Conservation (phyloP, 139 green algal species). For the Pseudopediastrum boryanum region DNA sequence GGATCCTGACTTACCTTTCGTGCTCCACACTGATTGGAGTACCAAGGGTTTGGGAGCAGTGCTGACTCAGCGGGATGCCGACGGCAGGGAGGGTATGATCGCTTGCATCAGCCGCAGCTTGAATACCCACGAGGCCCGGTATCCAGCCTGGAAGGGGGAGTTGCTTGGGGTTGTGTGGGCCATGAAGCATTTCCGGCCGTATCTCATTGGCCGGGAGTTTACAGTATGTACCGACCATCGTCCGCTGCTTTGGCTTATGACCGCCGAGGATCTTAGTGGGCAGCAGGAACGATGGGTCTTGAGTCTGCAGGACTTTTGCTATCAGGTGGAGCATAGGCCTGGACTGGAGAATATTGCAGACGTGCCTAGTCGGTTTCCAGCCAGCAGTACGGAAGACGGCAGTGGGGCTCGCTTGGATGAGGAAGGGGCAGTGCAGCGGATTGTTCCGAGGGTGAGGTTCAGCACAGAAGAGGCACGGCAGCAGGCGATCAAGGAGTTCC, state of each 20-base stretch:
- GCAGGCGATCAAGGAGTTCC: no score
- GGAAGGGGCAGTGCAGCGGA: no score
- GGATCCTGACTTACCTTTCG: background rate
- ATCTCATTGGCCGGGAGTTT: constrained; percentile 34
- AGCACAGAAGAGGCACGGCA: no score
- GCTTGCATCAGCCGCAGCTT: constrained; percentile 36
- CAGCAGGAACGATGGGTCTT: constrained; percentile 28
- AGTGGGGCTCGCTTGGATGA: background rate
- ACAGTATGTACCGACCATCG: constrained; percentile 36
- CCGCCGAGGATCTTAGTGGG: background rate
- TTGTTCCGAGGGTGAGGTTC: no score
- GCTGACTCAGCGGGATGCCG: constrained; percentile 39
- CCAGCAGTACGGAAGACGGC: background rate
- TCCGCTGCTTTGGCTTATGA: constrained; percentile 26
- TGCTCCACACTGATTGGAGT: constrained; percentile 38
- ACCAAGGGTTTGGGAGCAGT: constrained; percentile 40
- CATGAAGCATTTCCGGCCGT: constrained; percentile 23
- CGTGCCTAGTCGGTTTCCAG: constrained; percentile 17
- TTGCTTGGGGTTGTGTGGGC: constrained; percentile 42
- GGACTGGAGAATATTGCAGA: constrained; percentile 13
- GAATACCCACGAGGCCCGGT: constrained; percentile 35
- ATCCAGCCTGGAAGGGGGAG: constrained; percentile 40
- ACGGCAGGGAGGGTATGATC: constrained; percentile 36
- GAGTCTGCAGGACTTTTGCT: constrained; percentile 36
- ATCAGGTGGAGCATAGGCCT: constrained; percentile 13